phyloP scores from a whole-genome alignment of 1,139 yeast species.

The Taphrina deformans region DNA sequence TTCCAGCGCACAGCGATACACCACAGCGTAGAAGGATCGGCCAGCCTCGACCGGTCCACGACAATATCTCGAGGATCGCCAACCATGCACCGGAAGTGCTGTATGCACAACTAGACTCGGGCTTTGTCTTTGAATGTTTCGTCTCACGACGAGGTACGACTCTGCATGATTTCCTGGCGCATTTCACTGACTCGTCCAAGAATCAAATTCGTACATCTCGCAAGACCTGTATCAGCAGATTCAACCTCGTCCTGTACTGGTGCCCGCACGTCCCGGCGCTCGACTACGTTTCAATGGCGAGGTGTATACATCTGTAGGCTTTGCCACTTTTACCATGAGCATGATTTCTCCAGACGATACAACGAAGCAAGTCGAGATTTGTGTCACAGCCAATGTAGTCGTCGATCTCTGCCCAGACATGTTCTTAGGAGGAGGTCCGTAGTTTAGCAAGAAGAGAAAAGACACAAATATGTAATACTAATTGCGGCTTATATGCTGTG shows the following conservation, averaged over 20 bases:
- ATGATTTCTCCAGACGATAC: conserved; percentile 3
- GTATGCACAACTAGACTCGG: conserved; percentile 14
- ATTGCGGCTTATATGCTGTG: not conserved
- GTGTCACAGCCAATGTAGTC: conserved; percentile 9
- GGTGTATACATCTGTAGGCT: not conserved
- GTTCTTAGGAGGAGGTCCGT: conserved; percentile 13
- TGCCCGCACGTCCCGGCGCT: not conserved
- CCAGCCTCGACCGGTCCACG: not conserved
- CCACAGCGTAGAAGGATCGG: not conserved
- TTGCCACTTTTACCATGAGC: conserved; percentile 7
- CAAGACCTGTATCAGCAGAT: conserved; percentile 6
- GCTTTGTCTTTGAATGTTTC: conserved; percentile 7
- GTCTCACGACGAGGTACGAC: too few species aligned
- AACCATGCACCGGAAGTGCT: not conserved
- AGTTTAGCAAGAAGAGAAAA: too few species aligned
- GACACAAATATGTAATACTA: not conserved
- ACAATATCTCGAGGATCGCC: not conserved
- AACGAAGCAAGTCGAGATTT: conserved; percentile 4
- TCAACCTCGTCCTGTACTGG: conserved; percentile 1
- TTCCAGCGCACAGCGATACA: too few species aligned
- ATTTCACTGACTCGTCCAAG: too few species aligned
- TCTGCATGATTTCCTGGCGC: too few species aligned
- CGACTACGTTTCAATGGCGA: conserved; percentile 10
- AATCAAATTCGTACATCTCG: conserved; percentile 6
- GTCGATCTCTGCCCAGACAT: conserved; percentile 13